Evolutionary conservation across 148 eudicot genomes (phyloP), one percentile per base, ranked within the genome.

Genomic region (Silene conica): DNA sequence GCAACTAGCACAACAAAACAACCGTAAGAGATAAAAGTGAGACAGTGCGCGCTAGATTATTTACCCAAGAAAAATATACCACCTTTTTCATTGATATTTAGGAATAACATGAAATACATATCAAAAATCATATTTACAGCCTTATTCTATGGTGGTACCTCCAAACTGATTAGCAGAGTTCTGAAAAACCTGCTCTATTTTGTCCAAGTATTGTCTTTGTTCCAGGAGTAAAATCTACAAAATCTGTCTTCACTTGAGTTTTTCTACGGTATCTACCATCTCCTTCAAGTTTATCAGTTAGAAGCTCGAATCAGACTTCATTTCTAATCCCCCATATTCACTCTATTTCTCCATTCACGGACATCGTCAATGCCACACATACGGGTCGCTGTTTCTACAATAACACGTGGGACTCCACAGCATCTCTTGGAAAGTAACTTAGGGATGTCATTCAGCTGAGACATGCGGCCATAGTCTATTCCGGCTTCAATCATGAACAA

Each of bases 381-480:
- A 15, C 11, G 34, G 5, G 43, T 43, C 57, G 72, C 72, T 38
- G 69, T 8, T 1, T 67, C 19, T 3, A 56, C 57, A 58, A 67
- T 67, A 4, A 16, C 38, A 21, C 48, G 58, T 3, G 78, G 78
- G 45, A 67, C 60, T 41, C 78, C 73, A 76, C 73, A 8, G 46
- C 78, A 76, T 56, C 6, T 58, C 22, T 10, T 11, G 2, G 73
- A 55, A 25, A 76, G 58, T 28, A 38, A 68, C 1, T 25, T 4
- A 58, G 67, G 56, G 26, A 43, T 18, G 12, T 45, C 57, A 57
- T 11, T 48, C 6, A 68, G 58, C 13, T 3, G 46, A 69, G 78
- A 23, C 21, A 45, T n/a, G 3, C 16, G 6, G 13, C 15, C 45
- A 6, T 1, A 41, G 15, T 38, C 78, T 12, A 76, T 8, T 7